phyloP scores from a whole-genome alignment of 192 early-diverging fungal species.

The Rhizoclosmatium globosum region DNA sequence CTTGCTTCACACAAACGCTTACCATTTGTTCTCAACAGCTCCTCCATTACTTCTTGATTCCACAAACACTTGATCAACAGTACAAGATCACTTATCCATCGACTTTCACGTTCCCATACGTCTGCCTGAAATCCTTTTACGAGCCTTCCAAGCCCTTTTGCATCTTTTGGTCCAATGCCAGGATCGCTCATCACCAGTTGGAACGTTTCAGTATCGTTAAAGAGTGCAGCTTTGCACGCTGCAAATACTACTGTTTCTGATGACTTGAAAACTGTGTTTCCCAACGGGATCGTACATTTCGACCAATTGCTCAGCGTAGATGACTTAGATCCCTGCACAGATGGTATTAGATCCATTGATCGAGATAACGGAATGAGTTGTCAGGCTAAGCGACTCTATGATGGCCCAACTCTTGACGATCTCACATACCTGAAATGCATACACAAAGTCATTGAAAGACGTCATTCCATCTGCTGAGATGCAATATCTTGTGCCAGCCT shows the following conservation, averaged over 20 bases:
- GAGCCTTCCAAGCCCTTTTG: conserved; percentile 1
- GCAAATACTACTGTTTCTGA: conserved; percentile 23
- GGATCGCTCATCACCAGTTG: not conserved
- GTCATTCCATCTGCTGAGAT: too few species aligned
- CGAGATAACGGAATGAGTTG: too few species aligned
- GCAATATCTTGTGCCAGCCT: too few species aligned
- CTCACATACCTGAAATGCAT: too few species aligned
- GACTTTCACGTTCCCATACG: not conserved
- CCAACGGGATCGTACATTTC: not conserved
- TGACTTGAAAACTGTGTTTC: not conserved
- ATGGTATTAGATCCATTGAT: too few species aligned
- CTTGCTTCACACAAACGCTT: not conserved
- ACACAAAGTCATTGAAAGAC: too few species aligned
- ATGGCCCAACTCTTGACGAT: too few species aligned
- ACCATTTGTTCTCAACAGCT: conserved; percentile 5
- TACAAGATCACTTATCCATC: conserved; percentile 17
- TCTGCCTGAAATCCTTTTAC: not conserved
- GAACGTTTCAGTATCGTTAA: not conserved
- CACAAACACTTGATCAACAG: conserved; percentile 3
- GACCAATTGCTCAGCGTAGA: conserved; percentile 14
- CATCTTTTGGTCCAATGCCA: not conserved
- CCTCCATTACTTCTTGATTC: conserved; percentile 1
- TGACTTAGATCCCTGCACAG: too few species aligned
- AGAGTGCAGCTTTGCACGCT: conserved; percentile 21
- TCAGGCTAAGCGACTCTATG: too few species aligned